Base-by-base conservation (phyloP, 2,329 filamentous ascomycete genomes). In the Fusarium clavum region DNA sequence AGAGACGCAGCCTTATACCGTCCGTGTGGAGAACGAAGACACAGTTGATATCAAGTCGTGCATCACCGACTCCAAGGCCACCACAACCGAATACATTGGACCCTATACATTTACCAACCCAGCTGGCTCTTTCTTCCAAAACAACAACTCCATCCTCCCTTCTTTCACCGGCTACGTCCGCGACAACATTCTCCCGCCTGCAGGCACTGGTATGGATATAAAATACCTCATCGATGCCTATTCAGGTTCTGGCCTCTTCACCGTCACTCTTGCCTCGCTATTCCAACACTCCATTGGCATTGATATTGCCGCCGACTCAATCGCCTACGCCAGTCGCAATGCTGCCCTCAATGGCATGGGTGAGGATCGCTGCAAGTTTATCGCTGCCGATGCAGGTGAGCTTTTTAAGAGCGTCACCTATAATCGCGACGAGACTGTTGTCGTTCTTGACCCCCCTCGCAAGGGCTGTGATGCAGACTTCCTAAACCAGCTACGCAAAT, bases 91-190 rank as follows among this genome's bases (percentile, higher is more conserved):
- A 80, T 98, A 97, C 81, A 88, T 99, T 68, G 93, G 91, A 77
- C 83, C 90, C 79, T 96, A 92, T 83, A 84, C 90, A 77, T 97
- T 99, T 83, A 91, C 91, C 79, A 98, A 97, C 83, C 93, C 92
- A 5, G 96, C 96, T 13, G 94, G 94, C 64, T 90, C 93, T 55
- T 99, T 99, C 84, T 99, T 99, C 88, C 96, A 99, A 79, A 99
- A 99, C 86, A 99, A 99, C 87, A 98, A 98, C 85, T 97, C 94
- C 58, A 98, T 99, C 81, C 90, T 99, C 25, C 90, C 93, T 30
- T 82, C 84, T 18, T 97, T 98, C 81, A 97, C 94, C 16, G 86
- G 89, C 71, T 97, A 97, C 83, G 93, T 98, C 78, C 92, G 94
- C 68, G 86, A 92, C 40, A 88, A 92, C 79, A 92, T 95, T 76